phyloP scores from a whole-genome alignment of 352 stramenopile genomes.

The Nothophytophthora sp. region DNA sequence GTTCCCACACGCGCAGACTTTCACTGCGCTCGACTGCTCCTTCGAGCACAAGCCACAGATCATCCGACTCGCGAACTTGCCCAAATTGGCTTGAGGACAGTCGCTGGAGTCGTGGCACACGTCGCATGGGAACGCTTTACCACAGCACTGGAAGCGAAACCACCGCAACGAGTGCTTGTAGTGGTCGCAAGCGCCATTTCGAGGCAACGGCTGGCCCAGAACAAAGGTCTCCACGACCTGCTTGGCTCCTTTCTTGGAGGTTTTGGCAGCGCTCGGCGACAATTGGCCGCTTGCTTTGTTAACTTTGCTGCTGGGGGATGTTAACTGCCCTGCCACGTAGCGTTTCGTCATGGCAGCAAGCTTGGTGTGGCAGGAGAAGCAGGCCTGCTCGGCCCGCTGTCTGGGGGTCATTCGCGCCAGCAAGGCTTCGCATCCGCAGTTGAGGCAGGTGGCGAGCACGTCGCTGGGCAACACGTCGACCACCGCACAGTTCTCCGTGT shows the following conservation, averaged over 20 bases:
- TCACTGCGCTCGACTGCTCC: conserved; percentile 76
- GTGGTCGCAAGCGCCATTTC: conserved; percentile 73
- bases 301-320: conserved; percentile 12
- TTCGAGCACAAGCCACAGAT: conserved; percentile 85
- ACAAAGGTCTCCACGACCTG: conserved; percentile 54
- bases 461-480: conserved; percentile 73
- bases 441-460: conserved; percentile 69
- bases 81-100: conserved; percentile 65
- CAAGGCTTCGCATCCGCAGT: conserved; percentile 68
- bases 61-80: conserved; percentile 81
- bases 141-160: conserved; percentile 88
- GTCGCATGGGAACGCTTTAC: conserved; percentile 82
- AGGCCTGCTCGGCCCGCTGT: conserved; percentile 63
- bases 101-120: conserved; percentile 80
- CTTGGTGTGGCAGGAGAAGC: conserved; percentile 80
- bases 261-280: conserved; percentile 26
- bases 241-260: conserved; percentile 35
- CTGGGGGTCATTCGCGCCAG: conserved; percentile 48
- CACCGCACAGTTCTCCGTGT: conserved; percentile 73
- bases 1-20: conserved; percentile 78
- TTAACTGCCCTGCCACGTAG: conserved; percentile 37
- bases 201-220: conserved; percentile 67
- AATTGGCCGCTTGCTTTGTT: conserved; percentile 10
- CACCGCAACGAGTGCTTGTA: conserved; percentile 82
- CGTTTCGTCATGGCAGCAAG: conserved; percentile 70